Evolutionary conservation across 805 yeast species (phyloP).

Genomic region (Candida coquimbonensis): DNA sequence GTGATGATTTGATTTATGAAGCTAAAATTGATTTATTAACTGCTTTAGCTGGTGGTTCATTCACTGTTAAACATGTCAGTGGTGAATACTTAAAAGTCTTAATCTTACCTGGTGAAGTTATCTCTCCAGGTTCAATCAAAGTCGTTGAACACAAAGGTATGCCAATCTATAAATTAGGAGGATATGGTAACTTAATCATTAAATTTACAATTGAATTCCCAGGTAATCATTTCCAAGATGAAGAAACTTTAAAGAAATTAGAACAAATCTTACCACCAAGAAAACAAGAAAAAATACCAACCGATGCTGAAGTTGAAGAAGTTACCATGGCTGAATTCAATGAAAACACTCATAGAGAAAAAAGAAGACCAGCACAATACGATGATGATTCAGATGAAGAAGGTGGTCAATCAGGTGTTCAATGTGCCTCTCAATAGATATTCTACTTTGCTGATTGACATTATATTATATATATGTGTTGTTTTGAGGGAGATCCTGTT

Average conservation of each 20-base stretch:
- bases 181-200: conserved; percentile 79
- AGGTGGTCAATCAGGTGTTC: conserved; percentile 66
- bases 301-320: conserved; percentile 73
- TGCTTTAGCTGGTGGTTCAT: conserved; percentile 93
- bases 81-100: conserved; percentile 85
- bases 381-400: conserved; percentile 57
- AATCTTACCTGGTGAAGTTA: conserved; percentile 87
- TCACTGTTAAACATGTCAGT: conserved; percentile 81
- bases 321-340: conserved; percentile 65
- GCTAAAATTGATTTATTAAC: conserved; percentile 88
- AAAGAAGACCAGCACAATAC: conserved; percentile 29
- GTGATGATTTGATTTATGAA: conserved; percentile 77
- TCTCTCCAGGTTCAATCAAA: conserved; percentile 75
- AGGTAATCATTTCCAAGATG: conserved; percentile 58
- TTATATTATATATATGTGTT: no score
- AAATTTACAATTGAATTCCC: conserved; percentile 92
- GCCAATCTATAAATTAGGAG: conserved; percentile 90
- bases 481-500: no score
- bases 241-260: conserved; percentile 65
- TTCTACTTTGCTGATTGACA: no score
- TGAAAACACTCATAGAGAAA: conserved; percentile 48
- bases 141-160: conserved; percentile 92
- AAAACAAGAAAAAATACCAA: conserved; percentile 47
- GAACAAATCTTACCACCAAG: conserved; percentile 79
- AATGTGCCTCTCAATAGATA: conserved; percentile 84